Evolutionary conservation across 352 stramenopile species (phyloP).

Genomic region (Phytophthora melonis): DNA sequence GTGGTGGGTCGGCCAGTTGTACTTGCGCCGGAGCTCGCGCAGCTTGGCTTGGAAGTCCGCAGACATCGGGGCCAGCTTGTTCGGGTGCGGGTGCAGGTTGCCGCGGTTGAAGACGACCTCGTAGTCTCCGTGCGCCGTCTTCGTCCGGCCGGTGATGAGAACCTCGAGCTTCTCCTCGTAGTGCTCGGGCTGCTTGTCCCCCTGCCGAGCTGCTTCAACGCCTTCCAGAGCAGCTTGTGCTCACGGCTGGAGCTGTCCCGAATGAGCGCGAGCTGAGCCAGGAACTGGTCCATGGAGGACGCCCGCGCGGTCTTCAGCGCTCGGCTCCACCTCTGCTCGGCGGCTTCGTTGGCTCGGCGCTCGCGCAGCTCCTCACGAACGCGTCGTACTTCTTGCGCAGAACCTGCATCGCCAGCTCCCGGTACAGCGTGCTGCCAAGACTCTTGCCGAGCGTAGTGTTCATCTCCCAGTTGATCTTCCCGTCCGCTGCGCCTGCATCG

Average conservation of each 20-base stretch:
- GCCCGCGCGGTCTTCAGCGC: slow-evolving; percentile 42
- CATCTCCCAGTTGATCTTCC: slow-evolving; percentile 45
- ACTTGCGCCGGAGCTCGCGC: slow-evolving; percentile 34
- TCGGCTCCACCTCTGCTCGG: slow-evolving; percentile 51
- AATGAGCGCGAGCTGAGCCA: slow-evolving; percentile 31
- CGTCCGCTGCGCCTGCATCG: slow-evolving; percentile 11
- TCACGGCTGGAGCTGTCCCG: slow-evolving; percentile 41
- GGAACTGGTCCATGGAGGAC: slow-evolving; percentile 44
- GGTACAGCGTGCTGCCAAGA: slow-evolving; percentile 39
- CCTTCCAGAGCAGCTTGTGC: slow-evolving; percentile 63
- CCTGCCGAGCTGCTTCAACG: slow-evolving; percentile 43
- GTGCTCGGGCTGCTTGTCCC: slow-evolving; percentile 29
- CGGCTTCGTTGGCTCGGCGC: slow-evolving; percentile 43
- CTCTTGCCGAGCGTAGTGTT: slow-evolving; percentile 35
- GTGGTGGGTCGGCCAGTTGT: slow-evolving; percentile 51
- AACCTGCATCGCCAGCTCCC: slow-evolving; percentile 46
- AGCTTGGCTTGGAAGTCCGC: slow-evolving; percentile 47
- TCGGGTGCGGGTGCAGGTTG: slow-evolving; percentile 65
- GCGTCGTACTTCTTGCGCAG: slow-evolving; percentile 64
- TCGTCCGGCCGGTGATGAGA: slow-evolving; percentile 55
- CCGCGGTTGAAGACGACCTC: slow-evolving; percentile 71
- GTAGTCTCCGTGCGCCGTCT: slow-evolving; percentile 22
- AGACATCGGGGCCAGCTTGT: slow-evolving; percentile 52
- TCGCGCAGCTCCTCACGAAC: slow-evolving; percentile 57
- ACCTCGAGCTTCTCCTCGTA: slow-evolving; percentile 65